Evolutionary conservation across 495 filamentous ascomycete genomes (phyloP).

Genomic region (Hypomontagnella submonticulosa): DNA sequence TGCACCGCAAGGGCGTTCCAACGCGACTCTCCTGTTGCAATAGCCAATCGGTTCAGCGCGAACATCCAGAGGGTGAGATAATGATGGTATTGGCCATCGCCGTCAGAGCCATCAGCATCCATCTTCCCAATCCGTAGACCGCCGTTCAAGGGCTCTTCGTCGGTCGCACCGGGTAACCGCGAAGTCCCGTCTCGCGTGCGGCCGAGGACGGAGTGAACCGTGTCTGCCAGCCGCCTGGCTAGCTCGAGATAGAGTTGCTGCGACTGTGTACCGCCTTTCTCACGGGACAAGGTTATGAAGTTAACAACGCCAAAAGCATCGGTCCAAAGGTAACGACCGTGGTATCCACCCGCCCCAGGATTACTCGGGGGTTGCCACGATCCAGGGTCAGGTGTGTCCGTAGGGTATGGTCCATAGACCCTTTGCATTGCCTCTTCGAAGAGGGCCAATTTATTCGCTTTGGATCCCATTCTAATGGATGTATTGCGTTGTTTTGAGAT

Average conservation of each 20-base stretch:
- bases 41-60: conserved; percentile 68
- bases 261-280: conserved; percentile 46
- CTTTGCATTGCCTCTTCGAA: conserved; percentile 54
- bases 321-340: conserved; percentile 75
- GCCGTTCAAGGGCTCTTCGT: conserved; percentile 65
- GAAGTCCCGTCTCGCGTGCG: conserved; percentile 61
- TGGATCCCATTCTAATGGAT: conserved; percentile 2
- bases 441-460: conserved; percentile 18
- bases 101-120: conserved; percentile 62
- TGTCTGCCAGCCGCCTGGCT: conserved; percentile 61
- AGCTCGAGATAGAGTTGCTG: conserved; percentile 61
- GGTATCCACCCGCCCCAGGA: conserved; percentile 68
- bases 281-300: conserved; percentile 68
- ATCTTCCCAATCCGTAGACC: conserved; percentile 73
- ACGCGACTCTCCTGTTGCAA: conserved; percentile 59
- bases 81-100: conserved; percentile 75
- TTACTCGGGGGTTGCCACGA: conserved; percentile 47
- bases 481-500: not conserved
- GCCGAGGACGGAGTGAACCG: conserved; percentile 68
- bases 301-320: conserved; percentile 77
- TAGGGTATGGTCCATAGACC: conserved; percentile 58
- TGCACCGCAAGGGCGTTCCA: conserved; percentile 68
- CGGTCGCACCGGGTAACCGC: conserved; percentile 65
- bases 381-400: conserved; percentile 35
- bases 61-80: conserved; percentile 80